Percentiles rank a stretch among this genome's conserved stretches.
phyloP scores from a whole-genome alignment of 169 alveolate species.

The Toxoplasma gondii region DNA sequence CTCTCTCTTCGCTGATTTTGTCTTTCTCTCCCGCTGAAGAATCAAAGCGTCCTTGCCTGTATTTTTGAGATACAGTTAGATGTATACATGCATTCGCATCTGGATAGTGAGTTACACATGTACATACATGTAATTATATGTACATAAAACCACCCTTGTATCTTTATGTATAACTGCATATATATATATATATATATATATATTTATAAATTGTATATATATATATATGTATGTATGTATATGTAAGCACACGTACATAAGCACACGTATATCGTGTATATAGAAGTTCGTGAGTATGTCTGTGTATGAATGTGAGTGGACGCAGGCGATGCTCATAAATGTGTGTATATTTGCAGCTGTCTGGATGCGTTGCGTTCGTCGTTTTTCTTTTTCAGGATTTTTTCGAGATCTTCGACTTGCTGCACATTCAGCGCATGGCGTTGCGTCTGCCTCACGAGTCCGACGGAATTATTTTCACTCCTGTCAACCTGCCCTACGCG shows the following conservation, averaged over 20 bases:
- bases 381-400: conserved; percentile 84
- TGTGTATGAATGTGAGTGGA: no score
- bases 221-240: background rate
- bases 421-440: conserved; percentile 80
- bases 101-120: background rate
- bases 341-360: background rate
- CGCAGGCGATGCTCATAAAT: background rate
- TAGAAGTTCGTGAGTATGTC: no score
- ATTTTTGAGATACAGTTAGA: background rate
- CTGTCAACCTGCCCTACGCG: conserved; percentile 88
- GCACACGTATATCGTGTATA: no score
- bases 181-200: no score
- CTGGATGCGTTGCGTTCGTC: background rate
- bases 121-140: no score
- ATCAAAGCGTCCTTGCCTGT: background rate
- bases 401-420: conserved; percentile 85
- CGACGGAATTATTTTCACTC: conserved; percentile 96
- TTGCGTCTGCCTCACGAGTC: conserved; percentile 91
- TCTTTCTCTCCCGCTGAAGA: no score
- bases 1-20: no score
- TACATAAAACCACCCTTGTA: no score
- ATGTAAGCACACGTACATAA: background rate
- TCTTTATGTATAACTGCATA: no score
- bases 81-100: background rate
- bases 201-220: no score